A percentile compares a stretch with the other conserved stretches of the same genome.
These are phyloP conservation scores for Ogataea haglerorum DNA, from an alignment of 805 yeast species.

Conservation along the genomic window DNA sequence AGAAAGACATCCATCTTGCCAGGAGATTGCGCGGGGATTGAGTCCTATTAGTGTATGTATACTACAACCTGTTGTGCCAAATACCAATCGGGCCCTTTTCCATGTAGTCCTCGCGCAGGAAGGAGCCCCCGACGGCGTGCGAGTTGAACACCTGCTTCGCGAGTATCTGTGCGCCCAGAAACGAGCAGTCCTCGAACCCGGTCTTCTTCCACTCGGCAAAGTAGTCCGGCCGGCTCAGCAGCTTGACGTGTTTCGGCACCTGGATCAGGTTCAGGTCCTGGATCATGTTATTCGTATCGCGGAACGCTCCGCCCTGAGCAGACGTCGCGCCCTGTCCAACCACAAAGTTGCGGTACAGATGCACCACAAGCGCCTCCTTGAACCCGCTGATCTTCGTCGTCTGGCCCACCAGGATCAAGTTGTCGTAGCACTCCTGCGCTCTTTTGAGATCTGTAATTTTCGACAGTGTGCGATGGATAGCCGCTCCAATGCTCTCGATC, in stretches of 20 bases:
- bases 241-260: conserved; percentile 72
- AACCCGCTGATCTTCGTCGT: conserved; percentile 75
- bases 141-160: conserved; percentile 75
- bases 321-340: conserved; percentile 18
- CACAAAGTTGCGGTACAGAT: conserved; percentile 36
- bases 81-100: conserved; percentile 79
- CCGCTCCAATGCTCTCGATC: conserved; percentile 50
- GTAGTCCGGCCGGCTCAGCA: conserved; percentile 79
- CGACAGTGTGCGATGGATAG: conserved; percentile 50
- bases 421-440: conserved; percentile 82
- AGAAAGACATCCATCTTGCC: conserved; percentile 76
- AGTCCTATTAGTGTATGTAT: conserved; percentile 6
- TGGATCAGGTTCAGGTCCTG: conserved; percentile 43
- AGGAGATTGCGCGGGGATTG: conserved; percentile 36
- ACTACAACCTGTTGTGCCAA: conserved; percentile 47
- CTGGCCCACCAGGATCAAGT: conserved; percentile 75
- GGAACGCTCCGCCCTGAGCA: conserved; percentile 25
- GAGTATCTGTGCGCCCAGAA: conserved; percentile 84
- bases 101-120: conserved; percentile 64
- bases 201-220: conserved; percentile 90
- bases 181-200: conserved; percentile 73
- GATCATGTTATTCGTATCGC: conserved; percentile 24
- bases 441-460: conserved; percentile 59
- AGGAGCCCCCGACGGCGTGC: conserved; percentile 54
- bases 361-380: conserved; percentile 60